A percentile compares a stretch with the other conserved stretches of the same genome.
These are phyloP conservation scores for Volvox africanus DNA, from an alignment of 139 green algal genomes.

Conservation along the genomic window DNA sequence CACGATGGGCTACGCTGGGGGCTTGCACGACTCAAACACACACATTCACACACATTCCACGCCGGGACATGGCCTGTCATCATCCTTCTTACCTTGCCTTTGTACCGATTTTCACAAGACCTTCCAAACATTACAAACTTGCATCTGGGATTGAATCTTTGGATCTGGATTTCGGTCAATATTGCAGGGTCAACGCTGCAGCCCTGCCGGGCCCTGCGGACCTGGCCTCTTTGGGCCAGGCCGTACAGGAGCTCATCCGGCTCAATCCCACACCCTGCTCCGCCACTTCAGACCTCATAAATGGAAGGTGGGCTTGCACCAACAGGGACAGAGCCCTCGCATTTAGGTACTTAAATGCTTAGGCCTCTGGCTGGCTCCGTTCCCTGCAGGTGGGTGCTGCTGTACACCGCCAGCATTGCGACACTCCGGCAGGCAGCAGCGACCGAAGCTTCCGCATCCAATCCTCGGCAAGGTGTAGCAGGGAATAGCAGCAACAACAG, in stretches of 20 bases:
- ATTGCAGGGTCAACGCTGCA: conserved; percentile 27
- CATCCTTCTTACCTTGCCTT: too few relatives aligned
- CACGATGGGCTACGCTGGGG: too few relatives aligned
- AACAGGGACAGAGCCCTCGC: too few relatives aligned
- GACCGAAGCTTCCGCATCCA: neutral
- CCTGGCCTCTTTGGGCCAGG: neutral
- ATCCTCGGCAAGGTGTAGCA: neutral
- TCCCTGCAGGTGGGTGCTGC: conserved; percentile 26
- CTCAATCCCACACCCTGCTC: neutral
- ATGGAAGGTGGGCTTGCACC: neutral
- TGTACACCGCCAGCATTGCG: conserved; percentile 19
- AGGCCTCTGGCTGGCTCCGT: too few relatives aligned
- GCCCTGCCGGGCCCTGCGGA: conserved; percentile 31
- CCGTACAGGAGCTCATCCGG: neutral
- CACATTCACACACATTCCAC: too few relatives aligned
- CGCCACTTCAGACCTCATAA: conserved; percentile 15
- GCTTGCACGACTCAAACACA: too few relatives aligned
- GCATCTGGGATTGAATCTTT: too few relatives aligned
- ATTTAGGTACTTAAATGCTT: too few relatives aligned
- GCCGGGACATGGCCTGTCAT: too few relatives aligned
- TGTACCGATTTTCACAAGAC: too few relatives aligned
- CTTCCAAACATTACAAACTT: too few relatives aligned
- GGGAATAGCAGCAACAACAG: neutral
- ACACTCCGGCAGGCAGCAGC: neutral
- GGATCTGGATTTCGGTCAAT: too few relatives aligned